Percentiles rank a stretch among this genome's conserved stretches.
phyloP scores from a whole-genome alignment of 169 alveolate species.

The Amoebophrya sp. region DNA sequence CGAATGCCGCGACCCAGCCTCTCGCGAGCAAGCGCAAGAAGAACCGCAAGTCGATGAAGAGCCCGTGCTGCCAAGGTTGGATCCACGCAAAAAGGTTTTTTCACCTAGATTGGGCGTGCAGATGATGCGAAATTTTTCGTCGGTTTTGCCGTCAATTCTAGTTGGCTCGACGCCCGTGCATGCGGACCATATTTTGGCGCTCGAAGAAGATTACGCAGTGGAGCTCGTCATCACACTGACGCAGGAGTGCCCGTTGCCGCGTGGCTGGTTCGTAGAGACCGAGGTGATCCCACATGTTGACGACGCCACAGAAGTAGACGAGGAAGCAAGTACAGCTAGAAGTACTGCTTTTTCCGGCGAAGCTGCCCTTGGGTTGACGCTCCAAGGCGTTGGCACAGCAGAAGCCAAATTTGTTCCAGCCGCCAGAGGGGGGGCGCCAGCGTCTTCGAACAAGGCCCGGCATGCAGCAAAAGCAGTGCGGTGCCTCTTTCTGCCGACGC shows the following conservation, averaged over 20 bases:
- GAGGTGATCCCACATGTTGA: too few relatives aligned
- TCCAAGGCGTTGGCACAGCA: too few relatives aligned
- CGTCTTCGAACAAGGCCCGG: neutral
- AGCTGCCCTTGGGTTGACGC: too few relatives aligned
- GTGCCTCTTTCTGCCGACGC: neutral
- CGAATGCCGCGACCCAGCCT: neutral
- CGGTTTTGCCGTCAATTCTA: neutral
- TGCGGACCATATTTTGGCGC: neutral
- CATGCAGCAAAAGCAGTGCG: too few relatives aligned
- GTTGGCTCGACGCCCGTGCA: neutral
- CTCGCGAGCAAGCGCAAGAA: neutral
- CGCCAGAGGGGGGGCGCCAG: neutral
- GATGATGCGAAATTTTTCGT: neutral
- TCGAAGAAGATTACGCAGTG: neutral
- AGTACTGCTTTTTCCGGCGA: too few relatives aligned
- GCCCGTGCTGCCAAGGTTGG: too few relatives aligned
- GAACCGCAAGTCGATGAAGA: neutral
- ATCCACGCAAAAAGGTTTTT: neutral
- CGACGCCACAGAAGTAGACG: too few relatives aligned
- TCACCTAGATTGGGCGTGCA: neutral
- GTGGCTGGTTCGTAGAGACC: neutral
- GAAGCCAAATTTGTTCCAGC: too few relatives aligned
- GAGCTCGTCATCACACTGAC: neutral
- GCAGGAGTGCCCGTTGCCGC: neutral
- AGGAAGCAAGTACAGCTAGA: too few relatives aligned